These are phyloP conservation scores for Acanthamoeba culbertsoni DNA, from an alignment of 208 protist species.

Conservation along the genomic window DNA sequence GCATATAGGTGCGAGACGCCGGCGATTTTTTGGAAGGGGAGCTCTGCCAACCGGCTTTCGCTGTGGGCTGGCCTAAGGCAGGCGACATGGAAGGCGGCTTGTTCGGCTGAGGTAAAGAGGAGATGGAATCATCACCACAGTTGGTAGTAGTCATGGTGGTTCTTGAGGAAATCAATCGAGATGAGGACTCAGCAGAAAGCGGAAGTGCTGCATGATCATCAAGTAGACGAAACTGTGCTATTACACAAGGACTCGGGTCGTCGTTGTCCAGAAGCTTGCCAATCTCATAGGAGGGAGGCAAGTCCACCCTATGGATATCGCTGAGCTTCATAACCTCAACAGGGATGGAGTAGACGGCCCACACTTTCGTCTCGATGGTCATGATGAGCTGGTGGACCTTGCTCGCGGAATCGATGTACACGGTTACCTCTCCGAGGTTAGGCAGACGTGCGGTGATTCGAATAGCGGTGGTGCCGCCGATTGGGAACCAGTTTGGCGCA, in stretches of 20 bases:
- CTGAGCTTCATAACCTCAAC: slow-evolving; percentile 30
- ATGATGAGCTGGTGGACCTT: background rate
- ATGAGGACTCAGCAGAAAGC: background rate
- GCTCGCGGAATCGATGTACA: background rate
- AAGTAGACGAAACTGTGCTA: background rate
- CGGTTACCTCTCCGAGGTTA: background rate
- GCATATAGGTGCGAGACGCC: background rate
- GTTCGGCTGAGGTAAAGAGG: too few relatives aligned
- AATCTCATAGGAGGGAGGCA: slow-evolving; percentile 31
- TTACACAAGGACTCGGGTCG: background rate
- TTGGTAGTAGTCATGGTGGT: too few relatives aligned
- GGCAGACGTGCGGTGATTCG: background rate
- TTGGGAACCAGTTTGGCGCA: too few relatives aligned
- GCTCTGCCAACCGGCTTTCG: too few relatives aligned
- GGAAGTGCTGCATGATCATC: background rate
- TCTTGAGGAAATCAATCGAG: background rate
- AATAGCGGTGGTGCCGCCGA: background rate
- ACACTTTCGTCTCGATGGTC: slow-evolving; percentile 10
- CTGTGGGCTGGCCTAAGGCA: too few relatives aligned
- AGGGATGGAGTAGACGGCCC: background rate
- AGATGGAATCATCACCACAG: too few relatives aligned
- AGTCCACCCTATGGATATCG: background rate
- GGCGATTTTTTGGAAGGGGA: background rate
- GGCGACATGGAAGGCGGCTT: too few relatives aligned
- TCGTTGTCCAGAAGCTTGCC: background rate